These are phyloP conservation scores for Schizothecium vesticola DNA, from an alignment of 495 filamentous ascomycete species.

Conservation along the genomic window DNA sequence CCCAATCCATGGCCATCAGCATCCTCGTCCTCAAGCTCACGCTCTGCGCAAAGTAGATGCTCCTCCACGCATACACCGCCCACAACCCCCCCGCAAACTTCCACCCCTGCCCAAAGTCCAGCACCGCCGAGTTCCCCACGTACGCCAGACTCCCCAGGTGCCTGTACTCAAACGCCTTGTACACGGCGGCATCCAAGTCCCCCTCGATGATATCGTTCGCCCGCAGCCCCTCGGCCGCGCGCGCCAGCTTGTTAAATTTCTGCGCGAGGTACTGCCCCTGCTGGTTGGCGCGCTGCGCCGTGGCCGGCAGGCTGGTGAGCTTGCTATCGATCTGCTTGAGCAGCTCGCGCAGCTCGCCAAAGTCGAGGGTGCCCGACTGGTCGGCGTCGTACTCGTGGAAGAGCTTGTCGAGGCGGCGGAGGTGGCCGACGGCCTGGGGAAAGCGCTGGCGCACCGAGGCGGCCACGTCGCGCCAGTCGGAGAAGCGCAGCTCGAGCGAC, in stretches of 20 bases:
- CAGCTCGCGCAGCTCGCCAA: slow-evolving; percentile 82
- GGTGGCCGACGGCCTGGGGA: slow-evolving; percentile 86
- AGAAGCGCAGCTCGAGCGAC: slow-evolving; percentile 72
- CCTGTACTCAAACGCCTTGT: slow-evolving; percentile 92
- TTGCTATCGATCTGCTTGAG: slow-evolving; percentile 87
- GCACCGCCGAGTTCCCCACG: slow-evolving; percentile 92
- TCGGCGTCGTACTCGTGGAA: slow-evolving; percentile 92
- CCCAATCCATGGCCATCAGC: slow-evolving; percentile 97
- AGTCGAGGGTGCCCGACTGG: slow-evolving; percentile 86
- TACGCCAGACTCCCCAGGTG: slow-evolving; percentile 93
- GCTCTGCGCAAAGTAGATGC: slow-evolving; percentile 96
- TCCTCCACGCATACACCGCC: slow-evolving; percentile 95
- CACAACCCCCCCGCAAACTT: slow-evolving; percentile 78
- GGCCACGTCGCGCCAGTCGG: slow-evolving; percentile 82
- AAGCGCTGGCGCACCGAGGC: slow-evolving; percentile 78
- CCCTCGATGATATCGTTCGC: slow-evolving; percentile 81
- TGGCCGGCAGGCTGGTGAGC: slow-evolving; percentile 77
- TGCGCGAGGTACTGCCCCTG: slow-evolving; percentile 90
- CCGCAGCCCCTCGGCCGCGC: slow-evolving; percentile 66
- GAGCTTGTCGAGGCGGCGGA: slow-evolving; percentile 80
- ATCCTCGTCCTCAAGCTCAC: slow-evolving; percentile 87
- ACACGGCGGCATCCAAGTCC: slow-evolving; percentile 86
- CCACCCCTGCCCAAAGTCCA: slow-evolving; percentile 72
- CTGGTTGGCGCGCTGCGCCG: slow-evolving; percentile 96
- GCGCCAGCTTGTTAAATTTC: slow-evolving; percentile 90